phyloP scores from a whole-genome alignment of 2,329 filamentous ascomycete genomes.

The Venturia asperata region DNA sequence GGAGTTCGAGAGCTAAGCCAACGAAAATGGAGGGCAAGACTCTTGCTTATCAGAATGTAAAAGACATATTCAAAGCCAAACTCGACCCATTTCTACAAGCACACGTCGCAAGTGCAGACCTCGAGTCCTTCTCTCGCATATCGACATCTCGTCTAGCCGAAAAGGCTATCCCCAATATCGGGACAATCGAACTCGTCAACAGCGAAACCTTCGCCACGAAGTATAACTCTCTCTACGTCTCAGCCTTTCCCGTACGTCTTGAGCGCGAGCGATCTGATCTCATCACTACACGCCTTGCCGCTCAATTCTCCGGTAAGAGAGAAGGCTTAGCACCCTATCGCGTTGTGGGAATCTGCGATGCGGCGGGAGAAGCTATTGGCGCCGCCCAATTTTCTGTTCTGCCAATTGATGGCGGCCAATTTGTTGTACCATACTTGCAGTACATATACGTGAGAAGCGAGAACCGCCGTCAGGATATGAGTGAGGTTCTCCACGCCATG shows the following conservation, averaged over 20 bases:
- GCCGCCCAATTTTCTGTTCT: constrained; percentile 25
- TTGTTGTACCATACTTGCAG: constrained; percentile 24
- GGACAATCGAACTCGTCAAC: constrained; percentile 23
- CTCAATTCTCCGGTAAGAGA: constrained; percentile 21
- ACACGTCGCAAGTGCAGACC: not conserved
- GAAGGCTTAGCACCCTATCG: constrained; percentile 22
- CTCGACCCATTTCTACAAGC: not conserved
- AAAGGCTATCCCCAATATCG: constrained; percentile 21
- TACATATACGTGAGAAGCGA: constrained; percentile 24
- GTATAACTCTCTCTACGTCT: constrained; percentile 22
- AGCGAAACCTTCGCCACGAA: constrained; percentile 19
- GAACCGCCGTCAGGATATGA: constrained; percentile 23
- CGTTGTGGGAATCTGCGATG: constrained; percentile 23
- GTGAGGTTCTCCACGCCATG: constrained; percentile 24
- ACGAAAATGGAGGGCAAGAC: too few relatives aligned
- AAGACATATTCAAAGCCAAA: not conserved
- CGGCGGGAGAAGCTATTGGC: constrained; percentile 22
- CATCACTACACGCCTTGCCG: constrained; percentile 22
- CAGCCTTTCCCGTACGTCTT: constrained; percentile 21
- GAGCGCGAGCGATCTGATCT: constrained; percentile 23
- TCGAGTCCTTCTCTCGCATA: not conserved
- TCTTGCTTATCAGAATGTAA: not conserved
- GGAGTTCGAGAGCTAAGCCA: too few relatives aligned
- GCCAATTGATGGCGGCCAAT: constrained; percentile 16
- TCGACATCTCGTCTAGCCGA: not conserved